phyloP scores from a whole-genome alignment of 2,329 filamentous ascomycete species.

The Ambrosiella cleistominuta region DNA sequence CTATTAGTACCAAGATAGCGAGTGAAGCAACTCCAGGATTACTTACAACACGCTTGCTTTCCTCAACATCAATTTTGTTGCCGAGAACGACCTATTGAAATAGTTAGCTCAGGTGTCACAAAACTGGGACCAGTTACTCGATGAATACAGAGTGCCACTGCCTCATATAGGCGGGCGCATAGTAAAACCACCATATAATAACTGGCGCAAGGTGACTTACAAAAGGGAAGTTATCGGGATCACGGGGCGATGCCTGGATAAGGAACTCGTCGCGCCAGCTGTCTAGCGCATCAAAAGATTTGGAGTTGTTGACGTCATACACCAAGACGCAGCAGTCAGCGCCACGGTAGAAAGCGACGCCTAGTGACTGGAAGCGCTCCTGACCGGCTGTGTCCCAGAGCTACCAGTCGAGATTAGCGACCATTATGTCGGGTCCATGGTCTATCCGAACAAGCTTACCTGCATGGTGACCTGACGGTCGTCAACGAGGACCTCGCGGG shows the following conservation, averaged over 20 bases:
- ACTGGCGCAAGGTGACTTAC: conserved; percentile 34
- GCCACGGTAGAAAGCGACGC: conserved; percentile 92
- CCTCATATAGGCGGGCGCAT: neutral
- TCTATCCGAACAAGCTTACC: conserved; percentile 27
- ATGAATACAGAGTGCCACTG: no score
- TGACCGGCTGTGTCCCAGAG: conserved; percentile 97
- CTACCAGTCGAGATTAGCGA: conserved; percentile 27
- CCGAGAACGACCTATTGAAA: conserved; percentile 63
- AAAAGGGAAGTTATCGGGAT: conserved; percentile 95
- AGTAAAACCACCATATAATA: neutral
- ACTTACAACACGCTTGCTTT: conserved; percentile 75
- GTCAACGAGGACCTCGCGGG: conserved; percentile 92
- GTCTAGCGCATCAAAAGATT: conserved; percentile 96
- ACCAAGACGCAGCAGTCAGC: conserved; percentile 96
- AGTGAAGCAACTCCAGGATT: conserved; percentile 16
- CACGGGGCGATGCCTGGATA: conserved; percentile 89
- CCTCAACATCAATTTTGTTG: conserved; percentile 98
- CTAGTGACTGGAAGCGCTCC: conserved; percentile 91
- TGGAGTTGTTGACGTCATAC: conserved; percentile 97
- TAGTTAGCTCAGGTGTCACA: neutral
- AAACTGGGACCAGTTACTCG: conserved; percentile 14
- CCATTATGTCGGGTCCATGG: neutral
- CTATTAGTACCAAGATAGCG: no score
- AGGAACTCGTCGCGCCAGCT: conserved; percentile 98
- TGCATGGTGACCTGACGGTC: conserved; percentile 98